Evolutionary conservation across 2,329 filamentous ascomycete genomes (phyloP), one percentile per base, ranked within the genome.

Genomic region (Epichloe uncinata): DNA sequence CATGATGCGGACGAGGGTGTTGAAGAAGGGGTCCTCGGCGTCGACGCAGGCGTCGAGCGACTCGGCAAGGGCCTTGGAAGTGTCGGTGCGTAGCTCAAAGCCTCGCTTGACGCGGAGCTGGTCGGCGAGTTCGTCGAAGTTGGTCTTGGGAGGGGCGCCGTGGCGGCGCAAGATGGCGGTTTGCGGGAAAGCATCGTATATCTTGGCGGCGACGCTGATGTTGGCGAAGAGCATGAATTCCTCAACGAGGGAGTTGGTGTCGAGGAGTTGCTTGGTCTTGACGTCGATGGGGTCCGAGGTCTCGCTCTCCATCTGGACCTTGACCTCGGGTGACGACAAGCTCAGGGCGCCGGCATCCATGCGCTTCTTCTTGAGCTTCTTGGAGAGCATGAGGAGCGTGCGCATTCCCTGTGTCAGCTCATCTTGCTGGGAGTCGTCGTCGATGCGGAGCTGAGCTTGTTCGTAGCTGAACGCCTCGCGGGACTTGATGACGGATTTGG

Each of bases 161-260:
- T 98, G 93, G 52, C 93, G 86, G 54, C 91, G 87, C 15, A 98
- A 80, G 59, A 98, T 82, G 45, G 93, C 93, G 0, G 90, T 97
- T 68, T 98, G 91, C 0, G 93, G 91, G 68, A 96, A 97, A 2
- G 89, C 82, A 45, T 86, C 79, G 70, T 95, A 88, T 62, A 95
- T 94, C 66, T 88, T 91, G 56, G 82, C 78, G 6, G 91, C 93
- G 33, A 98, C 94, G 58, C 85, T 91, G 61, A 88, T 89, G 70
- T 98, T 98, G 73, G 93, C 94, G 65, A 97, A 85, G 62, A 98
- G 75, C 93, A 98, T 98, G 75, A 98, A 97, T 65, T 98, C 93
- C 64, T 98, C 93, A 30, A 98, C 94, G 4, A 98, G 79, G 20
- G 91, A 96, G 72, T 97, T 98, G 48, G 93, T 98, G 61, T 93